phyloP scores from a whole-genome alignment of 768 basidiomycete species.

The Suillus decipiens region DNA sequence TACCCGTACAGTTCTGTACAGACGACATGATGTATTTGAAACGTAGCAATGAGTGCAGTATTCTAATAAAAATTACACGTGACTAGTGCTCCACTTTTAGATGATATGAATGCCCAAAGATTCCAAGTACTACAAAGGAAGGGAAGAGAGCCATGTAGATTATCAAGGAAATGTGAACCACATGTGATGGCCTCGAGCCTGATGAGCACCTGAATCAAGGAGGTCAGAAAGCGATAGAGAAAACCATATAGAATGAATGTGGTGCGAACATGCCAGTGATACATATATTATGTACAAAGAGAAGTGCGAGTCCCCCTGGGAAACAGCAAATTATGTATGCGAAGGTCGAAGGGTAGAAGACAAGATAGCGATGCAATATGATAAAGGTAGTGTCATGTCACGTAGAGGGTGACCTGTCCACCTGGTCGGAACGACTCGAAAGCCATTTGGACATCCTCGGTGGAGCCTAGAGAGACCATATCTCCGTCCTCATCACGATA shows the following conservation, averaged over 20 bases:
- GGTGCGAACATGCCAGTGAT: slow-evolving; percentile 20
- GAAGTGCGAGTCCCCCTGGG: slow-evolving; percentile 14
- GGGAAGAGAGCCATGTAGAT: slow-evolving; percentile 16
- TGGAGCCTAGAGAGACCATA: slow-evolving; percentile 82
- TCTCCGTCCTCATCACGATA: slow-evolving; percentile 95
- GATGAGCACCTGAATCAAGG: slow-evolving; percentile 14
- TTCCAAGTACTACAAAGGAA: slow-evolving; percentile 11
- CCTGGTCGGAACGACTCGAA: slow-evolving; percentile 82
- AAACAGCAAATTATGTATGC: slow-evolving; percentile 19
- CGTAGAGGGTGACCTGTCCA: slow-evolving; percentile 80
- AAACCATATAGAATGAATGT: slow-evolving; percentile 26
- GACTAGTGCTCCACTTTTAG: slow-evolving; percentile 36
- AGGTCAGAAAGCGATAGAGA: slow-evolving; percentile 23
- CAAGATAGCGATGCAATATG: slow-evolving; percentile 11
- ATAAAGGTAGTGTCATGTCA: slow-evolving; percentile 50
- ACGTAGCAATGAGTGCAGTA: slow-evolving; percentile 38
- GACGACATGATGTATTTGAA: slow-evolving; percentile 27
- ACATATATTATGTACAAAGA: slow-evolving; percentile 18
- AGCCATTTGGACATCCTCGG: slow-evolving; percentile 93
- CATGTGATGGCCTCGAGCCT: slow-evolving; percentile 11
- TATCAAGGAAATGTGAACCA: slow-evolving; percentile 13
- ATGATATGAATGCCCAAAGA: slow-evolving; percentile 24
- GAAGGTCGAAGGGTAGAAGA: slow-evolving; percentile 10
- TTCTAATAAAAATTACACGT: slow-evolving; percentile 38
- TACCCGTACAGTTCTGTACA: neutral